Conservation (phyloP, 352 stramenopile genomes). For the Phytophthora sp. region DNA sequence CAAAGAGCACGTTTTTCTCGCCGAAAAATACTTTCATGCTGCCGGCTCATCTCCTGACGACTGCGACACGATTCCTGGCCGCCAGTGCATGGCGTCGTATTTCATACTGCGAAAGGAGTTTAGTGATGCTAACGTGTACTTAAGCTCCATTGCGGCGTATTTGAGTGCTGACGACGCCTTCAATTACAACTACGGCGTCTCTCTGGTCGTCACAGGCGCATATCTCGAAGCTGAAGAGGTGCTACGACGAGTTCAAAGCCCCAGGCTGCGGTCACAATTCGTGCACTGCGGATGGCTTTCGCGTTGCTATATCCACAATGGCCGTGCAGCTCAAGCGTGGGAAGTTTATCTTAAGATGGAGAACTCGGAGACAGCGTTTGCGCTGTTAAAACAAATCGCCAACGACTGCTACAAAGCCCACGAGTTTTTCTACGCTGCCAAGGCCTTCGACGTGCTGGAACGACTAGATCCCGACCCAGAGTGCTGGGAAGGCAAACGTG, state of each 20-base stretch:
- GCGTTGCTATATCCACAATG: constrained; percentile 54
- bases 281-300: constrained; percentile 63
- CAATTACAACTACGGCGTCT: constrained; percentile 84
- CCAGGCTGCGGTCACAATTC: constrained; percentile 38
- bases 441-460: constrained; percentile 80
- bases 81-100: constrained; percentile 77
- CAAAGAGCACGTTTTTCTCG: constrained; percentile 76
- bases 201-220: constrained; percentile 51
- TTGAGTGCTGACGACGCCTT: constrained; percentile 63
- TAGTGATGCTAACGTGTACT: constrained; percentile 65
- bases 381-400: constrained; percentile 65
- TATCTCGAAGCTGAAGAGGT: constrained; percentile 63
- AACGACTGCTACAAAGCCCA: constrained; percentile 70
- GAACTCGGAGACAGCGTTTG: constrained; percentile 50
- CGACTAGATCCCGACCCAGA: constrained; percentile 71
- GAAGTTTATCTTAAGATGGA: constrained; percentile 71
- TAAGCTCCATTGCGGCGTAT: constrained; percentile 70
- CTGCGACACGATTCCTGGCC: constrained; percentile 68
- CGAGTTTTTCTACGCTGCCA: constrained; percentile 69
- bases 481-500: constrained; percentile 81
- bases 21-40: constrained; percentile 72
- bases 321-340: constrained; percentile 51
- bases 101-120: constrained; percentile 74
- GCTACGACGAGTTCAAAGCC: constrained; percentile 55
- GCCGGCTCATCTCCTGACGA: constrained; percentile 55